Evolutionary conservation across 305 asterid species (phyloP), one percentile per base, ranked within the genome.

Genomic region (Plantago lanceolata): DNA sequence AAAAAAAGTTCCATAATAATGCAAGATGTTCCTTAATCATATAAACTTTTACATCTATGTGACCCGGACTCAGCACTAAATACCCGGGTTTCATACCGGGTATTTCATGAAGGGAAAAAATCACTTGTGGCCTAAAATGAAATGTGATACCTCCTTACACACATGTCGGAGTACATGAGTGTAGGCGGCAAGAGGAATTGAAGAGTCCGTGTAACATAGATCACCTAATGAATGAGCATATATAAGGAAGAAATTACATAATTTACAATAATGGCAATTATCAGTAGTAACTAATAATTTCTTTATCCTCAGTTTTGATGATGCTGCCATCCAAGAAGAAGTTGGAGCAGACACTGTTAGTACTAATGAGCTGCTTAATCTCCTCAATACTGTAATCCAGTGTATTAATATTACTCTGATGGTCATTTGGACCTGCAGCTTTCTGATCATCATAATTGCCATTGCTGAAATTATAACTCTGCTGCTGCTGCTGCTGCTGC

Each of bases 321-420:
- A 40, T 40, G 45, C 45, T 40, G 52, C 80, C 93, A 57, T 83
- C 91, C 76, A 74, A 62, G 26, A 76, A 63, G 59, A 75, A 74
- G 65, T 48, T 68, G 68, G 73, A 68, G 4, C 44, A n/a, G 13
- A 60, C 26, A 44, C 50, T 66, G 68, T 73, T 84, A 47, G 75
- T 78, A 66, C 83, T 83, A 43, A 89, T 83, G 17, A 89, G 77
- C 70, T 81, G 83, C 74, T 85, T 83, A 65, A 86, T 86, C 85
- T 84, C 96, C 76, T 86, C 87, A 61, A 83, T 73, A 75, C 71
- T 71, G 68, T 78, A 78, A 56, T 89, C 91, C 71, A 80, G 53
- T 48, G 79, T 79, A 63, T 71, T 75, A 8, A 72, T 81, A 16
- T 37, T 59, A 16, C 65, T 49, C 48, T 18, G 48, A 26, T 18